phyloP scores from a whole-genome alignment of 192 early-diverging fungal genomes.

The Backusella liffmaniae region DNA sequence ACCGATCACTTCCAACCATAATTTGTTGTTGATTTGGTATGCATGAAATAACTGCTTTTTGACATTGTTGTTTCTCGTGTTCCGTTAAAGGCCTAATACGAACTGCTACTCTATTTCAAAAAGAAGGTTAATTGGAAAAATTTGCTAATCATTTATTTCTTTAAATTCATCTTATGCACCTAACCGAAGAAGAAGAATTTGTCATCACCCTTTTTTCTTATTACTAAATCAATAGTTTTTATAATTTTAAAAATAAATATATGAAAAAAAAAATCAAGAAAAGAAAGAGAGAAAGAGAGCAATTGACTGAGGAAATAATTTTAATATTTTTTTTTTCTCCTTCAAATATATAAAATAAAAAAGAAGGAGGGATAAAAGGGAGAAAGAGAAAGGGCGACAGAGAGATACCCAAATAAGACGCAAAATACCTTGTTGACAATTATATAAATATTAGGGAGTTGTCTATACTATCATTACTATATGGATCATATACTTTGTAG shows the following conservation, averaged over 20 bases:
- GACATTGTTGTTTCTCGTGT: conserved; percentile 65
- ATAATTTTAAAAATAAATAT: background rate
- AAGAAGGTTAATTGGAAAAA: background rate
- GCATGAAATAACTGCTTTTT: conserved; percentile 51
- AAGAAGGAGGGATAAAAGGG: background rate
- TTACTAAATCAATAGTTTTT: background rate
- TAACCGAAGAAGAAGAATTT: conserved; percentile 16
- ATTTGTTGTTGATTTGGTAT: conserved; percentile 59
- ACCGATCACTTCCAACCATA: conserved; percentile 55
- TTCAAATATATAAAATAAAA: background rate
- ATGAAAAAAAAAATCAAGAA: background rate
- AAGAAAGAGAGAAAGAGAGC: background rate
- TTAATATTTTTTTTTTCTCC: background rate
- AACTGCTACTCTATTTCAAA: conserved; percentile 62
- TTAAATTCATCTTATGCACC: background rate
- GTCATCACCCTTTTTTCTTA: background rate
- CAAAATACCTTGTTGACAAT: background rate
- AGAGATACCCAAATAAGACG: background rate
- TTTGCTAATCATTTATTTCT: background rate
- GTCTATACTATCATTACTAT: background rate
- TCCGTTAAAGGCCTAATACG: conserved; percentile 74
- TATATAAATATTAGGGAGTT: conserved; percentile 4
- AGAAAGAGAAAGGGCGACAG: background rate
- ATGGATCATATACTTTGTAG: background rate
- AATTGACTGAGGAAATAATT: background rate